Conservation (phyloP, 2,329 filamentous ascomycete genomes). For the Shiraia sp. region DNA sequence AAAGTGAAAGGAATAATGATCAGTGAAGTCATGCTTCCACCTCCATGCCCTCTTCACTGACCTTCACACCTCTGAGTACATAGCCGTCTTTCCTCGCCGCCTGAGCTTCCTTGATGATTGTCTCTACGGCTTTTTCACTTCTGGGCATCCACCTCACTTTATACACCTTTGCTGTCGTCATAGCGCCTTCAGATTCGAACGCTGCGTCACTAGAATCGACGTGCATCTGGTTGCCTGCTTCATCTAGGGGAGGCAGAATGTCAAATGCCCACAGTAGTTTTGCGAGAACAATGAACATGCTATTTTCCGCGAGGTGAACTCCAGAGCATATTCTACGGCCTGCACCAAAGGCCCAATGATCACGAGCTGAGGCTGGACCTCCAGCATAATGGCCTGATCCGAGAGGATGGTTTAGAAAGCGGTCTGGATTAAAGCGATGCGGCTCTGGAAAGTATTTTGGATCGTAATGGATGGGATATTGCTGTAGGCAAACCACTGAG, state of each 20-base stretch:
- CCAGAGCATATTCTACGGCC: conserved; percentile 51
- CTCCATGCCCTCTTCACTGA: conserved; percentile 32
- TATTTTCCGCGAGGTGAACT: conserved; percentile 48
- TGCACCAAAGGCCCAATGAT: conserved; percentile 46
- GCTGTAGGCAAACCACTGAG: conserved; percentile 35
- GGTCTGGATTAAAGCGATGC: conserved; percentile 48
- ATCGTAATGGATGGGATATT: conserved; percentile 44
- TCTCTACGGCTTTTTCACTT: conserved; percentile 18
- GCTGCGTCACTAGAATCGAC: conserved; percentile 42
- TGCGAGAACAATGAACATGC: conserved; percentile 48
- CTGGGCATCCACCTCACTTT: conserved; percentile 28
- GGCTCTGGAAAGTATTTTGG: conserved; percentile 42
- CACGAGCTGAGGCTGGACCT: conserved; percentile 38
- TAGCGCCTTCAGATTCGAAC: conserved; percentile 32
- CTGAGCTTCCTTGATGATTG: conserved; percentile 31
- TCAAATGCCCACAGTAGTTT: conserved; percentile 56
- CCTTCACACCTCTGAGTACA: conserved; percentile 33
- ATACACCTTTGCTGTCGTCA: conserved; percentile 41
- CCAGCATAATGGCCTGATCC: conserved; percentile 40
- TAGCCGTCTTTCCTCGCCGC: conserved; percentile 37
- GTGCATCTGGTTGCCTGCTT: conserved; percentile 42
- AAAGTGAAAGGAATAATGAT: neutral
- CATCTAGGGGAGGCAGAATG: conserved; percentile 44
- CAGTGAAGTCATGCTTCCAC: conserved; percentile 1
- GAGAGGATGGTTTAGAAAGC: conserved; percentile 44